Evolutionary conservation across 768 basidiomycete species (phyloP), one percentile per base, ranked within the genome.

Genomic region (Hortiboletus campestris): DNA sequence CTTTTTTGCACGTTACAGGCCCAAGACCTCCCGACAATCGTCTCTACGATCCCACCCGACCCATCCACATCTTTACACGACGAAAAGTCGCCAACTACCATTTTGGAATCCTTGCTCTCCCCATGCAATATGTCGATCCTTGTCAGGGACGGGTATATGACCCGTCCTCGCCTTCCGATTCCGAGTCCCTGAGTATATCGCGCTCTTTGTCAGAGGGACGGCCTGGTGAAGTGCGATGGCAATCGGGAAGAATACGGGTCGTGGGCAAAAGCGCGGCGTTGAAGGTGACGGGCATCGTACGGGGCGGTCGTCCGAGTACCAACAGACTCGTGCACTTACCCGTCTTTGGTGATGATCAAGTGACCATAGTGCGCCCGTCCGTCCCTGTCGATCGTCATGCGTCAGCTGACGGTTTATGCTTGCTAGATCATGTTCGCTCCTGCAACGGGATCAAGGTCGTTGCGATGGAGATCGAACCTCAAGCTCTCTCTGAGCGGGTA

Each of bases 121-220:
- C 98, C 77, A 85, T 95, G 54, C 87, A 88, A 60, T 98, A 98
- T 74, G 98, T 98, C 71, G 90, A 91, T 56, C 96, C 96, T 2
- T 78, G 81, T 20, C 88, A 94, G 64, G 74, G 79, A 8, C 80
- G 86, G 34, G 79, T 98, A 0, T 89, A 85, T 65, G 92, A 94
- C 72, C 71, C 93, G 45, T 78, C 84, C 50, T 70, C 73, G 1
- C 63, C 78, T 22, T 77, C 88, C 6, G 94, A 96, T 63, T 77
- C 88, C 6, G 94, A 96, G 63, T 74, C 81, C 11, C 69, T 90
- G 16, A 91, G 83, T 60, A 84, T 89, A 2, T 63, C 94, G 36
- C 81, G 96, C 32, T 78, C 86, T 9, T 66, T 98, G 19, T 89
- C 89, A 36, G 94, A 98, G 67, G 93, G 92, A 13, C 85, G 84